Conservation (phyloP, 2,329 filamentous ascomycete genomes). For the Fusarium annulatum region DNA sequence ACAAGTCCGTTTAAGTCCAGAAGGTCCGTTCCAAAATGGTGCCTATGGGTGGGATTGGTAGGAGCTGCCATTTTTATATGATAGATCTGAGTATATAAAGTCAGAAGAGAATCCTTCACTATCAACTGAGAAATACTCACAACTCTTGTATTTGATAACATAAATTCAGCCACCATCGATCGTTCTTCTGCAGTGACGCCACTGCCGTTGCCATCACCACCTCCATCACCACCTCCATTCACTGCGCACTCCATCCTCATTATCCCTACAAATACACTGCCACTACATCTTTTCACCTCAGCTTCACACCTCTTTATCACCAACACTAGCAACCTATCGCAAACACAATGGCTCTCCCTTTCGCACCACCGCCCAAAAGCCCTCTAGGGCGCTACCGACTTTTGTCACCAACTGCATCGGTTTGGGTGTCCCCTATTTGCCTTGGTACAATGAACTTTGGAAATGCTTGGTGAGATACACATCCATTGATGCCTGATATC, state of each 20-base stretch:
- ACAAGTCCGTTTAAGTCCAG: background rate
- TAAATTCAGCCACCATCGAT: background rate
- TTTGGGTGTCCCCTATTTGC: constrained; percentile 74
- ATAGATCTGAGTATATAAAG: background rate
- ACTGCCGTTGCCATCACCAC: background rate
- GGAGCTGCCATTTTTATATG: background rate
- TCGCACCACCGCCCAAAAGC: constrained; percentile 64
- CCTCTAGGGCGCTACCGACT: constrained; percentile 73
- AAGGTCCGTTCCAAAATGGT: constrained; percentile 4
- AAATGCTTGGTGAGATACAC: constrained; percentile 56
- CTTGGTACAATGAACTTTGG: constrained; percentile 76
- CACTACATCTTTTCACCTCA: background rate
- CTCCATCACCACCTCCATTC: background rate
- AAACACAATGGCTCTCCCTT: constrained; percentile 44
- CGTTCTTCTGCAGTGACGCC: background rate
- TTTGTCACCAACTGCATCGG: constrained; percentile 71
- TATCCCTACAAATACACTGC: background rate
- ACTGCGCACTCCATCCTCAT: background rate
- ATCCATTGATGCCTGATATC: accelerated
- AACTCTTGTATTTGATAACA: background rate
- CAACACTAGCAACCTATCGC: background rate
- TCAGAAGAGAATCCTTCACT: background rate
- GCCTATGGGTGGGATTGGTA: background rate
- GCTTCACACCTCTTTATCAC: background rate
- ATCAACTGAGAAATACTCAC: background rate